Base-by-base conservation (phyloP, 306 rosid species). In the Dicorynia guianensis region DNA sequence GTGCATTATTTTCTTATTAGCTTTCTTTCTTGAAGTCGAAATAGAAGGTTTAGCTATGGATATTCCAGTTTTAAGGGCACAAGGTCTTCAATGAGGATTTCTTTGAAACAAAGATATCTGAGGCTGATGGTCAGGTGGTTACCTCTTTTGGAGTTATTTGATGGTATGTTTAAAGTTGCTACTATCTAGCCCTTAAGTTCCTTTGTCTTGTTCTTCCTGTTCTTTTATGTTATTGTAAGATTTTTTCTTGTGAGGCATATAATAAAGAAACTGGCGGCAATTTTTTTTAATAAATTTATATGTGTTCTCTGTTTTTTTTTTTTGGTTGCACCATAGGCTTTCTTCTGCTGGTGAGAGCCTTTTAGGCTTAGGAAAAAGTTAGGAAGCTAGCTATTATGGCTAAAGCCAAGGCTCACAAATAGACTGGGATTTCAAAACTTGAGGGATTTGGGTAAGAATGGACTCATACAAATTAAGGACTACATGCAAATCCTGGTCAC, bases 131-230 rank as follows among this genome's bases (percentile, higher is more conserved):
- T 63, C 94, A 93, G 76, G 87, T 71, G 87, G 97, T 93, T 25
- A 96, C 92, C 12, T 90, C 90, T 84, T 93, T 93, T 40, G 97
- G 96, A 72, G 97, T 93, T 84, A n/a, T 93, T 93, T 74, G 97
- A 93, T 84, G 97, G 97, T 93, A 93, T 63, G 81, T 63, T 42
- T 72, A 70, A 34, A 25, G 62, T 17, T 70, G 58, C 36, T 72
- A 49, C 62, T 44, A 25, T 77, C 69, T 12, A 25, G 62, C 64
- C 12, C 76, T 62, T 35, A 38, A 39, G 56, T 56, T 53, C 46
- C 25, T 59, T 72, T 34, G 11, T 58, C 61, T 71, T 38, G 59
- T 18, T 50, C 14, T 7, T 2, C 7, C 6, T 9, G 8, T 49
- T 18, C 6, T 20, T 6, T 10, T 25, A n/a, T n/a, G 60, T 17